phyloP scores from a whole-genome alignment of 2,329 filamentous ascomycete genomes.

The Penicillium crustosum region DNA sequence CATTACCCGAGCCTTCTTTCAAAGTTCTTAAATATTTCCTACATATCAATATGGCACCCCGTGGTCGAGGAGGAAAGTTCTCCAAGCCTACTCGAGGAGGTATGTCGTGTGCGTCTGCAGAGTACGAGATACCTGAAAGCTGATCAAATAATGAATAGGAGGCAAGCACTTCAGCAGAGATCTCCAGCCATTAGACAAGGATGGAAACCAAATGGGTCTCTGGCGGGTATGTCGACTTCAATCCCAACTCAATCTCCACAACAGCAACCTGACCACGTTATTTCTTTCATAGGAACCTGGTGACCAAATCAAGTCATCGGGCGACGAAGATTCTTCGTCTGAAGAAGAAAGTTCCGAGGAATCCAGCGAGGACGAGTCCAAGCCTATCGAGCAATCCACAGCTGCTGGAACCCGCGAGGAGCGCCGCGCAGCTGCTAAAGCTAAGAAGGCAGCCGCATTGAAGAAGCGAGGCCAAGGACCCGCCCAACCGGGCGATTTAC shows the following conservation, averaged over 20 bases:
- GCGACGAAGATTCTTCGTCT: slow-evolving; percentile 50
- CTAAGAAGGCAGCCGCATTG: slow-evolving; percentile 85
- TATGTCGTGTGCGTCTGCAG: slow-evolving; percentile 44
- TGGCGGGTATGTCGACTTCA: slow-evolving; percentile 64
- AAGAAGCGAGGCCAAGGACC: slow-evolving; percentile 68
- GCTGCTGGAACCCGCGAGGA: slow-evolving; percentile 74
- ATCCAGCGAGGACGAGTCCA: slow-evolving; percentile 46
- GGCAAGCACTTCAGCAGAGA: slow-evolving; percentile 95
- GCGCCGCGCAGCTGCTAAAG: slow-evolving; percentile 82
- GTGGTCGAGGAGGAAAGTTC: slow-evolving; percentile 90
- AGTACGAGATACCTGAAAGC: neutral
- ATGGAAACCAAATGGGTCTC: slow-evolving; percentile 86
- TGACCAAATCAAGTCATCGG: slow-evolving; percentile 42
- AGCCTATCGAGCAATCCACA: slow-evolving; percentile 42
- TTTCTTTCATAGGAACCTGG: slow-evolving; percentile 33
- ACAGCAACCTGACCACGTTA: neutral
- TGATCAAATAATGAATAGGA: slow-evolving; percentile 52
- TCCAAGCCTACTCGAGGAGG: slow-evolving; percentile 91
- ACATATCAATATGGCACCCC: slow-evolving; percentile 41
- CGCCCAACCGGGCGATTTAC: slow-evolving; percentile 82
- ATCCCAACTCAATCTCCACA: neutral
- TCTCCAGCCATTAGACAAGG: slow-evolving; percentile 80
- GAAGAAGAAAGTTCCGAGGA: slow-evolving; percentile 52
- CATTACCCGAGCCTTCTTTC: neutral
- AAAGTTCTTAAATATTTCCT: neutral